Conservation (phyloP, 208 protist genomes). For the Leishmania amazonensis region DNA sequence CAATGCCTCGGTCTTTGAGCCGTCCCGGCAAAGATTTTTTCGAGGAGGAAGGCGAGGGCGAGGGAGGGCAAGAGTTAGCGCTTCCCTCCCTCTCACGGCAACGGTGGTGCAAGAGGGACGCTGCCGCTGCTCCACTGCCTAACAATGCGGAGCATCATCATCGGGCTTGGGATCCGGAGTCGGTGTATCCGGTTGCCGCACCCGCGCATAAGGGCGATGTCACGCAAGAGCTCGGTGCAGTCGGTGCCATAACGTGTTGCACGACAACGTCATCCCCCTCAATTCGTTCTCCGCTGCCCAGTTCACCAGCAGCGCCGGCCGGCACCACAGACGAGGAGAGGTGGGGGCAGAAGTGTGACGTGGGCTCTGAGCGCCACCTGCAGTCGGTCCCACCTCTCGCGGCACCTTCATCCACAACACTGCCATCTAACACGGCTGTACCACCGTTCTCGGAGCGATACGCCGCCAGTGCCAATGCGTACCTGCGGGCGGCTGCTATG, state of each 20-base stretch:
- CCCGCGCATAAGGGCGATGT: neutral
- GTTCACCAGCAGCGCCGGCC: neutral
- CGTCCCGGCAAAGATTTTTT: constrained; percentile 17
- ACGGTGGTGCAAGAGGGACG: neutral
- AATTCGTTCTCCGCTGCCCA: neutral
- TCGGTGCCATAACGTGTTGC: neutral
- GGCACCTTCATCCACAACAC: neutral
- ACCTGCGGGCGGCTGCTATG: constrained; percentile 25
- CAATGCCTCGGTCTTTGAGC: neutral
- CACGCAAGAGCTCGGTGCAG: neutral
- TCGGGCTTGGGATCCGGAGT: neutral
- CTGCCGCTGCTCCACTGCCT: constrained; percentile 5
- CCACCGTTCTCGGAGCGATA: constrained; percentile 12
- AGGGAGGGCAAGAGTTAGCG: too few relatives aligned
- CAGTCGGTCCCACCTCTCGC: neutral
- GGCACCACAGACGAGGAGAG: neutral
- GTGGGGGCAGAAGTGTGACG: neutral
- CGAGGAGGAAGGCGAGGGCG: constrained; percentile 10
- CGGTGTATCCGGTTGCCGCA: neutral
- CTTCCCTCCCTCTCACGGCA: neutral
- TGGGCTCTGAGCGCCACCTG: neutral
- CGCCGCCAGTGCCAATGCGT: constrained; percentile 23
- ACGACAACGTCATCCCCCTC: neutral
- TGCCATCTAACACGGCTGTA: neutral
- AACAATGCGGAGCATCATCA: neutral